These are phyloP conservation scores for Aristolochia contorta DNA, from an alignment of 164 flowering plant species.

Conservation along the genomic window DNA sequence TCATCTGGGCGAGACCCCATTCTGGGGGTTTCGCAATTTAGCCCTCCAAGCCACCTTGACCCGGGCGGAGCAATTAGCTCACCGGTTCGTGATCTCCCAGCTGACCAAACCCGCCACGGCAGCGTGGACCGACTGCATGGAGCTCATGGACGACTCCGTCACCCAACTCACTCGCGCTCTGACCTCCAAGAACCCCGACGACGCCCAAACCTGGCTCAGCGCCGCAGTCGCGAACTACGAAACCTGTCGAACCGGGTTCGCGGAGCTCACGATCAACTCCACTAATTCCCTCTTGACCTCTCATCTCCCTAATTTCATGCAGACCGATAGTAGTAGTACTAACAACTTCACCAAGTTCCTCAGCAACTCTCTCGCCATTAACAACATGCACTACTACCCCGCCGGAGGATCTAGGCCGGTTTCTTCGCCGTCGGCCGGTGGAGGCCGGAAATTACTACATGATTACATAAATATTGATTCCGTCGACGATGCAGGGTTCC, in stretches of 20 bases:
- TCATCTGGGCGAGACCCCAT: conserved; percentile 9
- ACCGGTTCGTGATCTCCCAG: conserved; percentile 19
- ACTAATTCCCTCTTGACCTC: conserved; percentile 19
- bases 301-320: conserved; percentile 16
- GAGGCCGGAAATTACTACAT: conserved; percentile 25
- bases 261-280: conserved; percentile 27
- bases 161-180: conserved; percentile 27
- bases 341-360: conserved; percentile 36
- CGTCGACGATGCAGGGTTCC: conserved; percentile 22
- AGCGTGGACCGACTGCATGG: conserved; percentile 53
- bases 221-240: conserved; percentile 44
- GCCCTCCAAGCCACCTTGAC: conserved; percentile 25
- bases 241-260: conserved; percentile 52
- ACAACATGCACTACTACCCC: too few relatives aligned
- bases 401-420: background rate
- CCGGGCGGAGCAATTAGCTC: conserved; percentile 34
- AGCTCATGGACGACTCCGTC: conserved; percentile 42
- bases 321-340: background rate
- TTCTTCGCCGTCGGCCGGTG: background rate
- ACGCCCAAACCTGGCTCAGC: conserved; percentile 48
- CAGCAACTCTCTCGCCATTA: conserved; percentile 49
- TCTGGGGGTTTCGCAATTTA: conserved; percentile 20
- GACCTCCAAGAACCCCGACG: conserved; percentile 11
- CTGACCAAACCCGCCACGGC: conserved; percentile 19
- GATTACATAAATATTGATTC: too few relatives aligned